Base-by-base conservation (phyloP, 2,329 filamentous ascomycete genomes). In the Penicillium occitanis region DNA sequence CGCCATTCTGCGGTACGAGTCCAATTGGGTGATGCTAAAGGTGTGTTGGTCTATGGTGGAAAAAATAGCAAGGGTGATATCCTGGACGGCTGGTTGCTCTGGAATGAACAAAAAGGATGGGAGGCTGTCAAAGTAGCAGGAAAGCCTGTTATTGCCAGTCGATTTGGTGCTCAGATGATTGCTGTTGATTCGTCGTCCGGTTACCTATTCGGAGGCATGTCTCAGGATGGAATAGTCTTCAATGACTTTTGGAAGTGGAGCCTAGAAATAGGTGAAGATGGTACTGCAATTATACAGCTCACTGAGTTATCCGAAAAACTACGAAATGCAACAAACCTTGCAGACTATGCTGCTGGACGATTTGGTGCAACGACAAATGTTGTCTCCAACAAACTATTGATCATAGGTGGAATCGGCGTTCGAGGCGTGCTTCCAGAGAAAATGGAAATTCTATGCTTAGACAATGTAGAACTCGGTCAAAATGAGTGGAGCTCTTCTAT, bases 151-250 rank as follows among this genome's bases (percentile, higher is more conserved):
- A 71, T 73, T 8, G 84, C 84, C 22, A 80, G 85, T 65, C 82
- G 87, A 55, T 89, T 88, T 71, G 86, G 86, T 46, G 84, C 86
- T 40, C 79, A 81, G 42, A 80, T 88, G 53, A 71, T 70, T 46
- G 75, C 69, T 50, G 71, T 78, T 28, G 75, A 76, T 51, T 73
- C 69, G 4, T 84, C 83, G 64, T 71, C 76, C 51, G 93, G 93
- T 0, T 75, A 94, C 1, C 71, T 95, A 1, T 81, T 87, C 19
- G 93, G 93, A 19, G 93, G 93, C 0, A 89, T 96, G 72, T 82
- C 83, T 25, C 78, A 79, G 46, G 84, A 89, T 73, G 91, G 90
- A 2, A 80, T 84, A 8, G 81, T 96, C 14, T 78, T 87, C 22
- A 79, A 84, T 50, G 86, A 89, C 66, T 80, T 88, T 14, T 89